A percentile compares a stretch with the other conserved stretches of the same genome.
Conservation (phyloP, 1,284 basidiomycete genomes). For the Puccinia hordei region DNA sequence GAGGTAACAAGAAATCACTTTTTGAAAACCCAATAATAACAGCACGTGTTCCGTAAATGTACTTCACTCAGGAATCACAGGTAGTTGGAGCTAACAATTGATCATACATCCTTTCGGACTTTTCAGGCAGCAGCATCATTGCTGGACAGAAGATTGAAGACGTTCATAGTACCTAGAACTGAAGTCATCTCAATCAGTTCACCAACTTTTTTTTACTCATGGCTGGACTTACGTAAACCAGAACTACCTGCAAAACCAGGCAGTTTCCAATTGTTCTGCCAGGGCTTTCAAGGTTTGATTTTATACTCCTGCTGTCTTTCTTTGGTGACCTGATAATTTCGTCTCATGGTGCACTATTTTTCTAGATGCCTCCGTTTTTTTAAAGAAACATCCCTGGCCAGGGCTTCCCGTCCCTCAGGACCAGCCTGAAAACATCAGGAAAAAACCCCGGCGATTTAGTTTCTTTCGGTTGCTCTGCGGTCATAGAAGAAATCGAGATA, state of each 20-base stretch:
- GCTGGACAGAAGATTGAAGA: conserved; percentile 72
- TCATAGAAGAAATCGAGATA: conserved; percentile 70
- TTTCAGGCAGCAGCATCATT: conserved; percentile 79
- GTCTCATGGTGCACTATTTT: neutral
- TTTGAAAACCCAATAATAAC: neutral
- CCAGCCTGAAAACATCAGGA: conserved; percentile 64
- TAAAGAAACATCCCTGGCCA: conserved; percentile 82
- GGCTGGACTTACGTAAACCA: conserved; percentile 77
- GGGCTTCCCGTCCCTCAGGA: conserved; percentile 79
- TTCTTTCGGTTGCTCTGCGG: conserved; percentile 68
- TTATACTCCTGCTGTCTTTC: neutral
- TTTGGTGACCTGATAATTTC: neutral
- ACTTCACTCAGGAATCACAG: neutral
- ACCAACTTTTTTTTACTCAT: conserved; percentile 84
- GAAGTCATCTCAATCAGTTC: conserved; percentile 79
- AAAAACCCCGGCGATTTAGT: conserved; percentile 51
- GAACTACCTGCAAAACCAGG: conserved; percentile 78
- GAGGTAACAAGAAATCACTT: conserved; percentile 57
- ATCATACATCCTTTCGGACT: neutral
- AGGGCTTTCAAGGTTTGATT: conserved; percentile 72
- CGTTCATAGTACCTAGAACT: conserved; percentile 82
- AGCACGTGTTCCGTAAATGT: neutral
- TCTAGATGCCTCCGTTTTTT: conserved; percentile 79
- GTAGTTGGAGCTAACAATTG: neutral
- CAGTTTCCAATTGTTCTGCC: conserved; percentile 83